phyloP scores from a whole-genome alignment of 495 filamentous ascomycete genomes.

The Annulohypoxylon moriforme region DNA sequence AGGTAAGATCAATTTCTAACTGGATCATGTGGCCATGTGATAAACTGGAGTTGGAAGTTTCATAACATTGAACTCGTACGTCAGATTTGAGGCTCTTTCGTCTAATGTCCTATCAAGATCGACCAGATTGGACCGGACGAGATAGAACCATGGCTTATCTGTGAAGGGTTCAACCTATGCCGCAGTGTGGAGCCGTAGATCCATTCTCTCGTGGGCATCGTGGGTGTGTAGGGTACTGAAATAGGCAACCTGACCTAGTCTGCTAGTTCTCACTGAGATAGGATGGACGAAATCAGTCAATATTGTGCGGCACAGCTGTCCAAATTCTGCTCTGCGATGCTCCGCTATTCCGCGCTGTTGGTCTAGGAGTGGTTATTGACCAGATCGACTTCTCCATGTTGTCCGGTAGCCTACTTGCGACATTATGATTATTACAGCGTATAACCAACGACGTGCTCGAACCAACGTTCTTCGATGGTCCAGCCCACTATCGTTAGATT shows the following conservation, averaged over 20 bases:
- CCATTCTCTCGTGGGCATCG: background rate
- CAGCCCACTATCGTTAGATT: background rate
- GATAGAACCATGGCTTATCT: constrained; percentile 21
- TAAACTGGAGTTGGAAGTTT: background rate
- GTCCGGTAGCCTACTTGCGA: background rate
- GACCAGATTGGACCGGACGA: constrained; percentile 15
- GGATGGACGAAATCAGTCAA: background rate
- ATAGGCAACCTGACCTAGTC: constrained; percentile 4
- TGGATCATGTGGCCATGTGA: background rate
- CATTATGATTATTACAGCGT: background rate
- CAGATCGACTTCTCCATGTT: background rate
- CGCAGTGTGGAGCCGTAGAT: constrained; percentile 19
- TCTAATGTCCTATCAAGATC: constrained; percentile 27
- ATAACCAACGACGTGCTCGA: background rate
- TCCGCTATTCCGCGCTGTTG: background rate
- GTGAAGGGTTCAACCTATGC: constrained; percentile 21
- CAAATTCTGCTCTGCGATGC: background rate
- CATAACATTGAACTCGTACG: background rate
- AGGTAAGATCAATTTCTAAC: background rate
- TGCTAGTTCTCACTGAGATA: background rate
- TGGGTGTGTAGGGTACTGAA: constrained; percentile 6
- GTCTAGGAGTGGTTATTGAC: background rate
- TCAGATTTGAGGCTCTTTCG: constrained; percentile 27
- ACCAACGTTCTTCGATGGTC: background rate
- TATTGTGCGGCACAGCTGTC: background rate